Conservation (phyloP, 176 grass and related monocot species). For the Juncus effusus region DNA sequence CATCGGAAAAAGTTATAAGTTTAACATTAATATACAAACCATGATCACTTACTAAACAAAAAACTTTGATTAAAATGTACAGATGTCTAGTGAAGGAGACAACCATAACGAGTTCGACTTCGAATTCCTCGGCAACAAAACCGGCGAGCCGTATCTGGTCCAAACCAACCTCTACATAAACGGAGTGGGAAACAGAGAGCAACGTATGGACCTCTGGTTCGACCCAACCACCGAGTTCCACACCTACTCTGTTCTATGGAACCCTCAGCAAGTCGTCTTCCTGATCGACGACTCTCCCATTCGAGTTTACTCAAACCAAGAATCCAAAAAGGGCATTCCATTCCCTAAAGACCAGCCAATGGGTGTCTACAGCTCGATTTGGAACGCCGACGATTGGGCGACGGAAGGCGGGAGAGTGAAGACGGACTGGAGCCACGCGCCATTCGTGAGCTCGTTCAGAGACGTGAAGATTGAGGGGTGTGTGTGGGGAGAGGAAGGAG, state of each 20-base stretch:
- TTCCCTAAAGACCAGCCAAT: slow-evolving; percentile 83
- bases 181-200: slow-evolving; percentile 80
- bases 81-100: slow-evolving; percentile 67
- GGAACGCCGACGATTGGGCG: slow-evolving; percentile 99
- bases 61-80: neutral
- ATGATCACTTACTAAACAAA: neutral
- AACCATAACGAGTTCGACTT: slow-evolving; percentile 98
- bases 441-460: slow-evolving; percentile 66
- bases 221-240: slow-evolving; percentile 72
- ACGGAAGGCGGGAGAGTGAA: slow-evolving; percentile 91
- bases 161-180: slow-evolving; percentile 99
- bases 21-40: neutral
- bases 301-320: slow-evolving; percentile 74
- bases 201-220: slow-evolving; percentile 97
- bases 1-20: neutral
- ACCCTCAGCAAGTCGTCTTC: slow-evolving; percentile 88
- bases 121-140: slow-evolving; percentile 88
- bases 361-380: slow-evolving; percentile 92
- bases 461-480: slow-evolving; percentile 75
- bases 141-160: slow-evolving; percentile 87
- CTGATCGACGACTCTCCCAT: slow-evolving; percentile 87
- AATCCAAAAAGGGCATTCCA: slow-evolving; percentile 5
- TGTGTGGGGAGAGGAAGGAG: slow-evolving; percentile 42
- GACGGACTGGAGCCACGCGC: slow-evolving; percentile 97
- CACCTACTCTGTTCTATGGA: slow-evolving; percentile 60